Conservation (phyloP, 257 asterid species). For the Striga asiatica region DNA sequence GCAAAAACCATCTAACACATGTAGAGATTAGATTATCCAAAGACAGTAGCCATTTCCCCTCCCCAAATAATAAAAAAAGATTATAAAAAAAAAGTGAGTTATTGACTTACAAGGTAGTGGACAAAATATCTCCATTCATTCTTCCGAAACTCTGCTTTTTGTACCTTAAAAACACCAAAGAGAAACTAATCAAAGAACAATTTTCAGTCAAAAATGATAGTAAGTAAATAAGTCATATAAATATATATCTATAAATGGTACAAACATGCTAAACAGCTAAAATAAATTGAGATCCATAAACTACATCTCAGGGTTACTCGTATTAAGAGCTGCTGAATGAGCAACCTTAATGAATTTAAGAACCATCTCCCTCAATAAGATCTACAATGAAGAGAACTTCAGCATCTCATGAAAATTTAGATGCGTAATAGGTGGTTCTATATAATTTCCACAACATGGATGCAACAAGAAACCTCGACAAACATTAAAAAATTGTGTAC, state of each 20-base stretch:
- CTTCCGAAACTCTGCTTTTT: constrained; percentile 78
- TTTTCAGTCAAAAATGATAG: neutral
- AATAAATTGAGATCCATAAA: constrained; percentile 1
- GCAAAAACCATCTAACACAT: constrained; percentile 1
- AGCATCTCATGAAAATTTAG: neutral
- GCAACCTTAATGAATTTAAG: neutral
- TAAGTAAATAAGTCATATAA: neutral
- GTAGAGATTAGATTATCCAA: too few relatives aligned
- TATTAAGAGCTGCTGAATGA: neutral
- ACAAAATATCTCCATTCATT: constrained; percentile 83
- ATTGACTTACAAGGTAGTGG: constrained; percentile 82
- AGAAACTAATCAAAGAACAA: constrained; percentile 13
- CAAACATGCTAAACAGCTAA: neutral
- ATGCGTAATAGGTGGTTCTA: neutral
- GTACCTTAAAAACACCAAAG: constrained; percentile 48
- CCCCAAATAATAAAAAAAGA: neutral
- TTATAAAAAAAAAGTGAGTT: constrained; percentile 6
- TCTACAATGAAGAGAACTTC: neutral
- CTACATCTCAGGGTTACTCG: neutral
- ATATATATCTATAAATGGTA: neutral
- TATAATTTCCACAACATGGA: neutral
- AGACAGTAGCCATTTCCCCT: neutral
- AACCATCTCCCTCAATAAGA: neutral
- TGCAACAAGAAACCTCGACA: neutral
- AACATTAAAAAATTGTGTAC: too few relatives aligned